Evolutionary conservation across 768 basidiomycete species (phyloP).

Genomic region (Gymnopilus junonius): DNA sequence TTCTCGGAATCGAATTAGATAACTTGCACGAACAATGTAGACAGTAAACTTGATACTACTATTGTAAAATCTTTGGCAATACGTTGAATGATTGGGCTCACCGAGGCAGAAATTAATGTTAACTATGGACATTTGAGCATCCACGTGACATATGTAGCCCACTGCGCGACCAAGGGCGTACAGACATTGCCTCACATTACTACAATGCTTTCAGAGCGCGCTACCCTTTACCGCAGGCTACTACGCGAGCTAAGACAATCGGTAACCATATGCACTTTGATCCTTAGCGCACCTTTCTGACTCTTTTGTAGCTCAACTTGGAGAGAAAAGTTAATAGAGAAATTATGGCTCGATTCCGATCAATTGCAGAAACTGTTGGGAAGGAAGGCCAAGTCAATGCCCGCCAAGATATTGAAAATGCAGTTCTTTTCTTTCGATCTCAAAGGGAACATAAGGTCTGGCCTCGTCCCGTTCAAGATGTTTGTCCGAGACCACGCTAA

Average conservation of each 20-base stretch:
- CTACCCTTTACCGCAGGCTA: conserved; percentile 50
- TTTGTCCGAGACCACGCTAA: not conserved
- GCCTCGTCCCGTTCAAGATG: not conserved
- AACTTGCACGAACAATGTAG: not conserved
- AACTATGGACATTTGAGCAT: not conserved
- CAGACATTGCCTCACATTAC: not conserved
- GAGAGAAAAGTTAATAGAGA: conserved; percentile 43
- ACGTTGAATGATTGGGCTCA: not conserved
- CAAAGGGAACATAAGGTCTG: conserved; percentile 79
- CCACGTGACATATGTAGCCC: not conserved
- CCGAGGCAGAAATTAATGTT: not conserved
- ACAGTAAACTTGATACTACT: not conserved
- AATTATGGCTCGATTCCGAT: conserved; percentile 57
- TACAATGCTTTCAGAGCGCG: conserved; percentile 36
- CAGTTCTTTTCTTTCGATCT: conserved; percentile 68
- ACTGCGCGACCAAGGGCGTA: not conserved
- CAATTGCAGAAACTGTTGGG: conserved; percentile 48
- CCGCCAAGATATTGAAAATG: conserved; percentile 58
- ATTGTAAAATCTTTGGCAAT: not conserved
- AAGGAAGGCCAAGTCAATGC: conserved; percentile 32
- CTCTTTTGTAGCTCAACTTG: conserved; percentile 26
- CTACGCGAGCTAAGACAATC: conserved; percentile 59
- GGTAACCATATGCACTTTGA: conserved; percentile 36
- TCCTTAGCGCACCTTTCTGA: not conserved
- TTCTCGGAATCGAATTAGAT: not conserved